Percentiles rank a stretch among this genome's conserved stretches.
Conservation (phyloP, 2,329 filamentous ascomycete species). For the Thermomyces lanuginosus region DNA sequence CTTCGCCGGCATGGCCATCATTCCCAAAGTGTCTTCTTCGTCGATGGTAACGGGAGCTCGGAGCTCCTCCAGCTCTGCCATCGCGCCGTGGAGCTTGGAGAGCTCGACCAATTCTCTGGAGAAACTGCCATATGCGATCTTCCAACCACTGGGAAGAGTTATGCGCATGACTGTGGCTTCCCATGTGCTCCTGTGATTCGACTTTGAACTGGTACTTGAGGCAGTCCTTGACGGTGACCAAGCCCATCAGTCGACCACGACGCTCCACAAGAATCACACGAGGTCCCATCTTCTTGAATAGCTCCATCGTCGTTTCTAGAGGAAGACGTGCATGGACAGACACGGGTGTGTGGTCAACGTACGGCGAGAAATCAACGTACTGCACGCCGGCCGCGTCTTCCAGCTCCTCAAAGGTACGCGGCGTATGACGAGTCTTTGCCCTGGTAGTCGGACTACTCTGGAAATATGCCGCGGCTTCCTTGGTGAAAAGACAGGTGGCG, state of each 20-base stretch:
- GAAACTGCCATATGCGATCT: conserved; percentile 22
- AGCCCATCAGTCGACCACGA: conserved; percentile 61
- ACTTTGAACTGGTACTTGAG: conserved; percentile 95
- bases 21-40: too few relatives aligned
- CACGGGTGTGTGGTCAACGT: conserved; percentile 76
- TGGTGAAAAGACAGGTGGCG: conserved; percentile 57
- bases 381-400: conserved; percentile 40
- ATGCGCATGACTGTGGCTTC: conserved; percentile 8
- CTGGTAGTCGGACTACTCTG: conserved; percentile 3
- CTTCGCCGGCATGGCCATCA: too few relatives aligned
- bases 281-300: conserved; percentile 95
- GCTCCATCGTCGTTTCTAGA: conserved; percentile 92
- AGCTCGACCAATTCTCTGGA: conserved; percentile 16
- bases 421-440: conserved; percentile 16
- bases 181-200: conserved; percentile 59
- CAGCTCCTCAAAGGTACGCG: conserved; percentile 44
- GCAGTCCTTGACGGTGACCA: conserved; percentile 94
- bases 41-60: too few relatives aligned
- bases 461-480: conserved; percentile 35
- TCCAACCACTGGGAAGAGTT: conserved; percentile 14
- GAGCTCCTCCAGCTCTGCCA: too few relatives aligned
- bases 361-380: conserved; percentile 64
- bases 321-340: conserved; percentile 81
- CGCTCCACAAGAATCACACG: conserved; percentile 87
- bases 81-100: too few relatives aligned